Evolutionary conservation across 1,284 basidiomycete species (phyloP).

Genomic region (Pyrrhoderma noxium): DNA sequence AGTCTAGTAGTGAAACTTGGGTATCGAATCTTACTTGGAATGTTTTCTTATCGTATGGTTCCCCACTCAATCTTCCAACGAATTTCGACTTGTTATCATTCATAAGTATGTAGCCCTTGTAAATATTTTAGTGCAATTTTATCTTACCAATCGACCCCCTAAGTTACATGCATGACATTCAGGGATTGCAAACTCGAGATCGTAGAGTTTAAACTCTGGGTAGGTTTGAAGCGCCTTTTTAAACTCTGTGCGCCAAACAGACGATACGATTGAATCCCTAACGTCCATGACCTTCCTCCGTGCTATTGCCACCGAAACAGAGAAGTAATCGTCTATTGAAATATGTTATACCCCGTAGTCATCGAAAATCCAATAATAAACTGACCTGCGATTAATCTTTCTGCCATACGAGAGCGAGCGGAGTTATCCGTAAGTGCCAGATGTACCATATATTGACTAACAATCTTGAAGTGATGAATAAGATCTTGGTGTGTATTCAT

Average conservation of each 20-base stretch:
- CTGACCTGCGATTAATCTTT: constrained; percentile 33
- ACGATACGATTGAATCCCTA: constrained; percentile 69
- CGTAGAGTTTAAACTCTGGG: constrained; percentile 50
- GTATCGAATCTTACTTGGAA: constrained; percentile 39
- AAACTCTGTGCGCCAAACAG: constrained; percentile 69
- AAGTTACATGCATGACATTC: constrained; percentile 77
- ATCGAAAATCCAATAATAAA: constrained; percentile 5
- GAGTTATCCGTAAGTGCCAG: constrained; percentile 51
- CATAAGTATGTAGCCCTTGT: background rate
- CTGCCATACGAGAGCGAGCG: constrained; percentile 4
- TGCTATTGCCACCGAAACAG: constrained; percentile 52
- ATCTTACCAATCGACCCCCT: constrained; percentile 38
- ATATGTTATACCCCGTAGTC: constrained; percentile 15
- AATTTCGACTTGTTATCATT: constrained; percentile 41
- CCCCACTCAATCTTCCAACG: constrained; percentile 48
- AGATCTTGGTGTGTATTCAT: constrained; percentile 70
- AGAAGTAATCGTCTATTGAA: constrained; percentile 54
- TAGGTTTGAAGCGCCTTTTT: constrained; percentile 56
- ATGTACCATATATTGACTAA: constrained; percentile 81
- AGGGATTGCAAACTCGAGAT: constrained; percentile 49
- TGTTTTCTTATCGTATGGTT: constrained; percentile 50
- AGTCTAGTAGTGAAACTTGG: background rate
- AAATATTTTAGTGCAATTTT: background rate
- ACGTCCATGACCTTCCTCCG: constrained; percentile 62
- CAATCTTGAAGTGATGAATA: constrained; percentile 71